These are phyloP conservation scores for Acanthamoeba culbertsoni DNA, from an alignment of 208 protist genomes.

Conservation along the genomic window DNA sequence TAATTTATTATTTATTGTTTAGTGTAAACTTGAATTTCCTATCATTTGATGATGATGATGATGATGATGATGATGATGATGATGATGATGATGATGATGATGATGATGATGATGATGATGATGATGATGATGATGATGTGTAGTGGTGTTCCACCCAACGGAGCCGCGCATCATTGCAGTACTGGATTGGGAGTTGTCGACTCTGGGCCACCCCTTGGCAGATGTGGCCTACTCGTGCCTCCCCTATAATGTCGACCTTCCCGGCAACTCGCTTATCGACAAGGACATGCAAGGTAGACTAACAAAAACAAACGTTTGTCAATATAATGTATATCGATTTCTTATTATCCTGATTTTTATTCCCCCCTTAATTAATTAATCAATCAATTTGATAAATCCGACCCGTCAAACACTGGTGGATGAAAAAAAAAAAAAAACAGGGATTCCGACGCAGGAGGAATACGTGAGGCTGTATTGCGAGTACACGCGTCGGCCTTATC, in stretches of 20 bases:
- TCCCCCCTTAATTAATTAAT: too few relatives aligned
- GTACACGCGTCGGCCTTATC: background rate
- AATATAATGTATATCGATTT: too few relatives aligned
- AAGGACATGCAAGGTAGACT: background rate
- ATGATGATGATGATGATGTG: constrained; percentile 77
- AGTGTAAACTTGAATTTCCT: too few relatives aligned
- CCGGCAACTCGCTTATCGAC: background rate
- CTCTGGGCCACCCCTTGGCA: constrained; percentile 80
- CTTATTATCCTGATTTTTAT: too few relatives aligned
- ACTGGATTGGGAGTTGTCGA: constrained; percentile 89
- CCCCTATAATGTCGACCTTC: constrained; percentile 15
- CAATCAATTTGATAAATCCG: too few relatives aligned
- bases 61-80: too few relatives aligned
- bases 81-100: too few relatives aligned
- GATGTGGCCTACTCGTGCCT: constrained; percentile 82
- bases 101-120: too few relatives aligned
- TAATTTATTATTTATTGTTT: background rate
- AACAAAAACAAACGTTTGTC: too few relatives aligned
- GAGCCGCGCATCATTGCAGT: constrained; percentile 80
- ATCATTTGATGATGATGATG: too few relatives aligned
- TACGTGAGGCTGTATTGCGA: constrained; percentile 61
- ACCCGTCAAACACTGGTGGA: too few relatives aligned
- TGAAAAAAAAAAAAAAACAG: too few relatives aligned
- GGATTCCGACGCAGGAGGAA: constrained; percentile 54
- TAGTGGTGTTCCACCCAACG: constrained; percentile 84